These are phyloP conservation scores for Trichoderma simmonsii DNA, from an alignment of 2,329 filamentous ascomycete genomes.

Conservation along the genomic window DNA sequence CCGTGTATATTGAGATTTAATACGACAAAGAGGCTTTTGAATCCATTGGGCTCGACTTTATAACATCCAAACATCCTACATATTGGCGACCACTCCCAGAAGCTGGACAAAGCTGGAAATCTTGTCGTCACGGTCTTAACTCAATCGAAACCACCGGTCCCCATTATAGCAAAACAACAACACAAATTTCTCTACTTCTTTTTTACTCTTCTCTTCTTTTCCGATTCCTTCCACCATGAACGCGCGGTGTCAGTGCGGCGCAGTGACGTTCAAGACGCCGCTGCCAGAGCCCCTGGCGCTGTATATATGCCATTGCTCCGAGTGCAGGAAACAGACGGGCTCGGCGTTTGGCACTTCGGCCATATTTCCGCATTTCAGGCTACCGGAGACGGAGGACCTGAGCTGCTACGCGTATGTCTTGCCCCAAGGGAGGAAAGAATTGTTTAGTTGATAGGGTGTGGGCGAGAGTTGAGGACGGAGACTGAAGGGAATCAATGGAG, in stretches of 20 bases:
- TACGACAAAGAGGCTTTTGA: not conserved
- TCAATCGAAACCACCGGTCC: not conserved
- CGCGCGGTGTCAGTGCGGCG: slow-evolving; percentile 62
- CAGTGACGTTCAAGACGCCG: slow-evolving; percentile 61
- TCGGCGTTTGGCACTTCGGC: slow-evolving; percentile 67
- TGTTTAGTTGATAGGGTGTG: not conserved
- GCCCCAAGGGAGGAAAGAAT: not conserved
- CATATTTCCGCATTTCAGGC: slow-evolving; percentile 64
- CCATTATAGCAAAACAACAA: not conserved
- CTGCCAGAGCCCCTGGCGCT: slow-evolving; percentile 57
- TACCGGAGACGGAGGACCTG: slow-evolving; percentile 49
- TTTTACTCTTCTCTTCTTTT: no score
- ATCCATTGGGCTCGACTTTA: not conserved
- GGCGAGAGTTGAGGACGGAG: not conserved
- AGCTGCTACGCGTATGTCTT: slow-evolving; percentile 54
- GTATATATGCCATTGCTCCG: slow-evolving; percentile 68
- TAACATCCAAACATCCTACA: not conserved
- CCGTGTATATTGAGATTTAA: not conserved
- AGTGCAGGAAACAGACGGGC: slow-evolving; percentile 63
- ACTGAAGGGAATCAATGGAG: not conserved
- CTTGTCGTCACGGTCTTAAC: not conserved
- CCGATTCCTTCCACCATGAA: slow-evolving; percentile 44
- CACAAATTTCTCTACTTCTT: not conserved
- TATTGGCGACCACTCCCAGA: not conserved
- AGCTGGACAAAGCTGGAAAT: not conserved